Base-by-base conservation (phyloP, 495 filamentous ascomycete species). In the Podospora australis region DNA sequence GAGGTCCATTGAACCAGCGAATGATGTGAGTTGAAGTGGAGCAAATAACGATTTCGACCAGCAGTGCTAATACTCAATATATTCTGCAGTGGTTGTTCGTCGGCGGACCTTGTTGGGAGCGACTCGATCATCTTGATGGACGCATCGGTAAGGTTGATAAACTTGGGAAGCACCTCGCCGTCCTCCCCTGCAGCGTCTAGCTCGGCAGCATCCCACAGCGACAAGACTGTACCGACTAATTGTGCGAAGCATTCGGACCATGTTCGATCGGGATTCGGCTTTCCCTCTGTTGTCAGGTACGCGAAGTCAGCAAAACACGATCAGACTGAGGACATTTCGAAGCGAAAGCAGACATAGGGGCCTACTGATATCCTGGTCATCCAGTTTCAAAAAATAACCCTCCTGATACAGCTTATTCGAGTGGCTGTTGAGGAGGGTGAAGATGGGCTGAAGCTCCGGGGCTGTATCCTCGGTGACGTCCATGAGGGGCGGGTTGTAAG, bases 171-270 rank as follows among this genome's bases (percentile, higher is more conserved):
- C 28, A 96, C 87, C 56, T 96, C 88, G 26, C 82, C 81, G 49
- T 91, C 81, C 35, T 84, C 80, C 14, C 81, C 88, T 11, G 88
- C 89, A 34, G 82, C 83, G 75, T 97, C 92, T 60, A 99, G 74
- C 66, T 90, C 89, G 52, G 86, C 81, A 16, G 91, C 90, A 69
- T 97, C 92, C 92, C 92, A 99, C 17, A 97, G 72, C 5, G 91
- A 96, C 39, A 99, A 72, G 17, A 96, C 86, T 0, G 91, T 96
- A 48, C 92, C 92, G 13, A 96, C 88, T 14, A 99, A 78, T 61
- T 97, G 92, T 4, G 90, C 92, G 69, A 96, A 99, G 65, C 88
- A 96, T 78, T 99, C 92, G 19, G 82, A 82, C 92, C 92, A 99
- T 48, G 81, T 85, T 52, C 94, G 82, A 67, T 96, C 92, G 9